phyloP scores from a whole-genome alignment of 768 basidiomycete genomes.

The Vishniacozyma victoriae region DNA sequence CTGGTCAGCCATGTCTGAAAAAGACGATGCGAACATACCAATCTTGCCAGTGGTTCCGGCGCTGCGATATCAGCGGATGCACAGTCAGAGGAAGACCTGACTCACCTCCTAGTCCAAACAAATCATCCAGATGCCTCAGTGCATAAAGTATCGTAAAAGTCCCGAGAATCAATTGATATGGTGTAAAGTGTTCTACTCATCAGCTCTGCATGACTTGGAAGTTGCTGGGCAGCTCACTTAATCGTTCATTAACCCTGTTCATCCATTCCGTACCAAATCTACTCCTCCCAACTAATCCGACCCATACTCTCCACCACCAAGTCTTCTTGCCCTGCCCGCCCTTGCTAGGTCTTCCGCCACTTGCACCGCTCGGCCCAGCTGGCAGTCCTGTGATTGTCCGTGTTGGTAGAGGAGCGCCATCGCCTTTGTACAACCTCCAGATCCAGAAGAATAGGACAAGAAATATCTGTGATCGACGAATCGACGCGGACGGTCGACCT shows the following conservation, averaged over 20 bases:
- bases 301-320: conserved; percentile 24
- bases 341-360: conserved; percentile 3
- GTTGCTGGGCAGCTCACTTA: conserved; percentile 28
- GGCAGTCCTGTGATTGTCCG: conserved; percentile 7
- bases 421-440: conserved; percentile 66
- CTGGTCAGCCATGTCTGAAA: background rate
- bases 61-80: conserved; percentile 51
- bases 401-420: conserved; percentile 19
- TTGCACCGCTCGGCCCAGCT: conserved; percentile 14
- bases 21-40: conserved; percentile 57
- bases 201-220: background rate
- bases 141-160: conserved; percentile 82
- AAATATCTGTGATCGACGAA: conserved; percentile 88
- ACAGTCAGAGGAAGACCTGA: conserved; percentile 6
- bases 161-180: conserved; percentile 89
- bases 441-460: conserved; percentile 88
- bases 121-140: conserved; percentile 72
- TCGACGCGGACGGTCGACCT: conserved; percentile 79
- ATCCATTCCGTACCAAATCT: conserved; percentile 21
- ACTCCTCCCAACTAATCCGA: conserved; percentile 22
- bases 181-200: conserved; percentile 67
- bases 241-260: conserved; percentile 30
- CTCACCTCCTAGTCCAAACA: conserved; percentile 74
- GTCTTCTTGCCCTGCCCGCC: conserved; percentile 5
- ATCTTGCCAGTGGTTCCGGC: conserved; percentile 82